phyloP scores from a whole-genome alignment of 768 basidiomycete genomes.

The Hygrophorus pudorinus region DNA sequence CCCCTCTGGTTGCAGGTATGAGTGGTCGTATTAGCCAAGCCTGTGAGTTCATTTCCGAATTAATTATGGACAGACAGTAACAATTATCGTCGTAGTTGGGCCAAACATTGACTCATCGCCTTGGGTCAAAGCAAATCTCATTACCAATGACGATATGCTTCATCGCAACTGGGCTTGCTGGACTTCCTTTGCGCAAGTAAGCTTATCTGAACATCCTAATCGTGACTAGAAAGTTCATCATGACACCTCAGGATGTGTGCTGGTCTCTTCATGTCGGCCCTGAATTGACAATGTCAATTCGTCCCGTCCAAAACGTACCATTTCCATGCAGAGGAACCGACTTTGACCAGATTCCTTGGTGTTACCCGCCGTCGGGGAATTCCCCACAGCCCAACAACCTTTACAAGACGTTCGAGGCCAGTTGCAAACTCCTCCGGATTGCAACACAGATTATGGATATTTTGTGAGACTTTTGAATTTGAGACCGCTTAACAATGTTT shows the following conservation, averaged over 20 bases:
- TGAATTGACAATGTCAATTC: slow-evolving; percentile 32
- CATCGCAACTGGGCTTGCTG: slow-evolving; percentile 55
- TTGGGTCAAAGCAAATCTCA: slow-evolving; percentile 43
- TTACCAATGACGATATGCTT: slow-evolving; percentile 40
- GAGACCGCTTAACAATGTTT: not conserved
- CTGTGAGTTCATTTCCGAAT: slow-evolving; percentile 28
- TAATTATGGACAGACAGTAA: not conserved
- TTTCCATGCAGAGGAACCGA: slow-evolving; percentile 38
- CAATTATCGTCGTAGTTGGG: slow-evolving; percentile 31
- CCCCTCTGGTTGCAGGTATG: slow-evolving; percentile 30
- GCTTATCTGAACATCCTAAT: not conserved
- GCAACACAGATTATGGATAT: slow-evolving; percentile 43
- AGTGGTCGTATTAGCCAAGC: slow-evolving; percentile 50
- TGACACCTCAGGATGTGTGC: slow-evolving; percentile 40
- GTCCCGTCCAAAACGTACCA: slow-evolving; percentile 26
- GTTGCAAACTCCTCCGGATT: slow-evolving; percentile 39
- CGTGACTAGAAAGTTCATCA: not conserved
- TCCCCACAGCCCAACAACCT: slow-evolving; percentile 31
- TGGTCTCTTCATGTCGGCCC: slow-evolving; percentile 58
- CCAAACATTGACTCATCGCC: slow-evolving; percentile 46
- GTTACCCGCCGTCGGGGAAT: slow-evolving; percentile 29
- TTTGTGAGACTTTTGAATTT: slow-evolving; percentile 29
- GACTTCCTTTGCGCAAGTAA: slow-evolving; percentile 46
- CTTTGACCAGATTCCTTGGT: slow-evolving; percentile 41
- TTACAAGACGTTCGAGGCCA: slow-evolving; percentile 37